Percentiles rank a stretch among this genome's conserved stretches.
Conservation (phyloP, 148 eudicot genomes). For the Silene latifolia region DNA sequence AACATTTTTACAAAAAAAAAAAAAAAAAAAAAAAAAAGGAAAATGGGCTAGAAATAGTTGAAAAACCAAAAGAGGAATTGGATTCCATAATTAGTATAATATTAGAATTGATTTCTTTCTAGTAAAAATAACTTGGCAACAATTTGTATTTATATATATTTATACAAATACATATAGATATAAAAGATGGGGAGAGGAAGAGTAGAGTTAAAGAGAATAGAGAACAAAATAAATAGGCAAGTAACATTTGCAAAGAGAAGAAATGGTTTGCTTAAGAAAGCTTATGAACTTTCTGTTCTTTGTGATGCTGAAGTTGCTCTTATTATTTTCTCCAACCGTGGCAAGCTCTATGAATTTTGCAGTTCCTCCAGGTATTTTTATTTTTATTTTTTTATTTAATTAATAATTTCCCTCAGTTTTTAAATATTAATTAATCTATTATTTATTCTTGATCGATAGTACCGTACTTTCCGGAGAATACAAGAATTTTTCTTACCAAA, state of each 20-base stretch:
- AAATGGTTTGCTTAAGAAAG: conserved; percentile 32
- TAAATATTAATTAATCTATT: background rate
- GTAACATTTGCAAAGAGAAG: conserved; percentile 65
- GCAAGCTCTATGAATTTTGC: conserved; percentile 26
- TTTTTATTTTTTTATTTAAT: background rate
- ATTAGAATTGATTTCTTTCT: conserved; percentile 14
- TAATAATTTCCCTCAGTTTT: background rate
- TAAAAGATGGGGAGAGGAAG: too few species aligned
- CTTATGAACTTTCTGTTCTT: too few species aligned
- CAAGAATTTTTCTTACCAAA: too few species aligned
- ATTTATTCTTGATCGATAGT: background rate
- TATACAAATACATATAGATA: background rate
- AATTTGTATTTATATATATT: too few species aligned
- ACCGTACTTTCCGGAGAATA: too few species aligned
- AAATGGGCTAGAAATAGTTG: too few species aligned
- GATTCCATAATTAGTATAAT: conserved; percentile 34
- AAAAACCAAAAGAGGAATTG: conserved; percentile 23
- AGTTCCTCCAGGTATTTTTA: conserved; percentile 26
- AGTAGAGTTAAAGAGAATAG: too few species aligned
- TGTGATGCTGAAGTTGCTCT: too few species aligned
- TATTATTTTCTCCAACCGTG: too few species aligned
- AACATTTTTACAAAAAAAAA: background rate
- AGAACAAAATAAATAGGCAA: conserved; percentile 13
- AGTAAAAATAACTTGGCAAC: background rate
- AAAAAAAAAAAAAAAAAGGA: too few species aligned